Percentiles rank a stretch among this genome's conserved stretches.
Evolutionary conservation across 2,329 filamentous ascomycete species (phyloP).

Genomic region (Myriosclerotinia curreyana): DNA sequence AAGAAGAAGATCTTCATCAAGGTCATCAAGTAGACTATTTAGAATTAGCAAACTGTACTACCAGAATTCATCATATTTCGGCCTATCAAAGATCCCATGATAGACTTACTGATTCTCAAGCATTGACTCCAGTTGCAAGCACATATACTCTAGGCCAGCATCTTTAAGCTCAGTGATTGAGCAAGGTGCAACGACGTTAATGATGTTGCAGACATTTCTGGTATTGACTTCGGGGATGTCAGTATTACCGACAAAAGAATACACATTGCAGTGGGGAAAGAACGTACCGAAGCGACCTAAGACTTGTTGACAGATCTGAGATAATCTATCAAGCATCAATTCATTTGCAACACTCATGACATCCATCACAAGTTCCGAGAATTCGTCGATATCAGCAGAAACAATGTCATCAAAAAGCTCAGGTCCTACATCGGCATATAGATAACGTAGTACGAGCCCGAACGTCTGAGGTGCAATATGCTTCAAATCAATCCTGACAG

Average conservation of each 20-base stretch:
- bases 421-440: constrained; percentile 79
- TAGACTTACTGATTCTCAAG: constrained; percentile 68
- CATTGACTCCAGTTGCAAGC: constrained; percentile 85
- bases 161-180: constrained; percentile 84
- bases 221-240: constrained; percentile 57
- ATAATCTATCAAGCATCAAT: constrained; percentile 87
- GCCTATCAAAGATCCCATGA: neutral
- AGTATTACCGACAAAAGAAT: constrained; percentile 19
- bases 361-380: constrained; percentile 85
- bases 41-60: neutral
- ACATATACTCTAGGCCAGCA: constrained; percentile 84
- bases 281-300: constrained; percentile 71
- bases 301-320: constrained; percentile 82
- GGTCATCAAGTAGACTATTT: constrained; percentile 65
- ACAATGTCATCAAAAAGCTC: constrained; percentile 79
- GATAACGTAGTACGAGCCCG: constrained; percentile 69
- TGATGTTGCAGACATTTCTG: constrained; percentile 78
- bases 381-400: constrained; percentile 70
- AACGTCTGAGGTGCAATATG: constrained; percentile 76
- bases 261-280: neutral
- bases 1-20: constrained; percentile 77
- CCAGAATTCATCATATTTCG: neutral
- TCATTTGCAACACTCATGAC: constrained; percentile 90
- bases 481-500: constrained; percentile 72
- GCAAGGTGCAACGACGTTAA: constrained; percentile 84